Conservation (phyloP, 2,329 filamentous ascomycete genomes). For the Trichoderma aggressivum region DNA sequence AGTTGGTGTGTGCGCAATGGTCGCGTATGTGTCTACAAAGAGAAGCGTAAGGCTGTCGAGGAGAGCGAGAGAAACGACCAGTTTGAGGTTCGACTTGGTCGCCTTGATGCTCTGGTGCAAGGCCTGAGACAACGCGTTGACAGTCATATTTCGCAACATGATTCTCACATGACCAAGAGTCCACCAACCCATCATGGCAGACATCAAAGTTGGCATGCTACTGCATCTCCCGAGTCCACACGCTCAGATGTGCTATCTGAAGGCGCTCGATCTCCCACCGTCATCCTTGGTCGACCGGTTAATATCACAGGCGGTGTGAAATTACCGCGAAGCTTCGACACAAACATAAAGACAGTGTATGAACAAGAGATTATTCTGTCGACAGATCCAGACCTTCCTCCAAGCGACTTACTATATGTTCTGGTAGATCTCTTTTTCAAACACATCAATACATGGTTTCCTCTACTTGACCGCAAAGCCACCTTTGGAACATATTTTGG, state of each 20-base stretch:
- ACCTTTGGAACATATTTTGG: background rate
- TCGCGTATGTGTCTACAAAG: background rate
- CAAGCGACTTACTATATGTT: background rate
- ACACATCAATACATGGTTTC: background rate
- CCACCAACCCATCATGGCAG: background rate
- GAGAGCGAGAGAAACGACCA: background rate
- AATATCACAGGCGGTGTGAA: background rate
- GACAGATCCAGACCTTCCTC: background rate
- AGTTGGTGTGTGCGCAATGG: background rate
- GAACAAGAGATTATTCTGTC: background rate
- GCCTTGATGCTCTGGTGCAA: background rate
- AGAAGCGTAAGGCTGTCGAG: background rate
- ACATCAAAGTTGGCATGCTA: background rate
- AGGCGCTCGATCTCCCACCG: background rate
- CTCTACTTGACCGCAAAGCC: background rate
- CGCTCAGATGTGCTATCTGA: background rate
- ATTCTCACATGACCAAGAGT: background rate
- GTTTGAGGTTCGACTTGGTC: background rate
- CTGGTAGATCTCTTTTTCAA: background rate
- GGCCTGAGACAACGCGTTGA: background rate
- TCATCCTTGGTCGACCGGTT: background rate
- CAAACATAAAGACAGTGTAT: background rate
- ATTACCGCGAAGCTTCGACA: background rate
- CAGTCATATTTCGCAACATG: background rate
- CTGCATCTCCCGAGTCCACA: background rate